Evolutionary conservation across 2,329 filamentous ascomycete genomes (phyloP).

Genomic region (Paracamarosporium sp.): DNA sequence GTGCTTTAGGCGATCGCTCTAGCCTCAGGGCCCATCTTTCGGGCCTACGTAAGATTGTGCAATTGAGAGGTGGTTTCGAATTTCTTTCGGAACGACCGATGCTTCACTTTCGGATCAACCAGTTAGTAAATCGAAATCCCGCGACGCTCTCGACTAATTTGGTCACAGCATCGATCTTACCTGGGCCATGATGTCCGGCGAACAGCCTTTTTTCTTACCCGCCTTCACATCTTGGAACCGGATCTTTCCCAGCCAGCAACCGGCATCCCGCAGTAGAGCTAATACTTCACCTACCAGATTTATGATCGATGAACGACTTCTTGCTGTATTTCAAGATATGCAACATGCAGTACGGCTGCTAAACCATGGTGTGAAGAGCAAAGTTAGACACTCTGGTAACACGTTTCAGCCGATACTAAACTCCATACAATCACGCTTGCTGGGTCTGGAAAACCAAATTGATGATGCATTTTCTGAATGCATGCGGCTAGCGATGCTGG

Average conservation of each 20-base stretch:
- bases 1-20: background rate
- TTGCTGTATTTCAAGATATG: constrained; percentile 1
- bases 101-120: background rate
- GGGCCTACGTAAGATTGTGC: background rate
- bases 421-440: background rate
- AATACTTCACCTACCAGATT: background rate
- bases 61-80: background rate
- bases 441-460: background rate
- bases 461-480: background rate
- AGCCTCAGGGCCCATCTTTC: background rate
- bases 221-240: background rate
- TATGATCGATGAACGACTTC: background rate
- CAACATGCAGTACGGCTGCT: background rate
- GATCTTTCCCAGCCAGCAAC: background rate
- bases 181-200: background rate
- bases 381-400: background rate
- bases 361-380: background rate
- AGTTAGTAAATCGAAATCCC: background rate
- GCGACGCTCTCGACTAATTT: background rate
- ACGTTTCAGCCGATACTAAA: background rate
- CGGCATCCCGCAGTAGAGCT: background rate
- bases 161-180: background rate
- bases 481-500: background rate
- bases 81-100: constrained; percentile 1
- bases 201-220: background rate